Evolutionary conservation across 108 stramenopile genomes (phyloP).

Genomic region (Skeletonema menzelii): DNA sequence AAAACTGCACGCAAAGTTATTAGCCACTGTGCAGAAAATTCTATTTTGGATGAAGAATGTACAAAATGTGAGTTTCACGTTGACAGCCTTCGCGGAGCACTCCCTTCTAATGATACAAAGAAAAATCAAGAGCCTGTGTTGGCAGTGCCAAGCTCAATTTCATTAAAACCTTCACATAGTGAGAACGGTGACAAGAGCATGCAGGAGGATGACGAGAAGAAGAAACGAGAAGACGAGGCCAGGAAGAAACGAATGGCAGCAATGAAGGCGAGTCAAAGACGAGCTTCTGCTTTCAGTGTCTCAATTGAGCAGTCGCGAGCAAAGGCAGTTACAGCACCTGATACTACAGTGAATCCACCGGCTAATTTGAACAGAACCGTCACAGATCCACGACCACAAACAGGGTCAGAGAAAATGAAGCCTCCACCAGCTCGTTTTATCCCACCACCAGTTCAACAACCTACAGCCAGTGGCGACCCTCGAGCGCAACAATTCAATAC

Average conservation of each 20-base stretch:
- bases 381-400: too few species aligned
- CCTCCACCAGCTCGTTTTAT: neutral
- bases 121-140: neutral
- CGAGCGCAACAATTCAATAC: neutral
- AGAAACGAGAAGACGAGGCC: neutral
- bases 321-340: neutral
- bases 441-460: neutral
- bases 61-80: slow-evolving; percentile 13
- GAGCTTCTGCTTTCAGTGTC: slow-evolving; percentile 1
- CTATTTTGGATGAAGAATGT: slow-evolving; percentile 15
- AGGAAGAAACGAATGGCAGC: slow-evolving; percentile 3
- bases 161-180: neutral
- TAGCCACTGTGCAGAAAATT: slow-evolving; percentile 3
- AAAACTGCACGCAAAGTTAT: slow-evolving; percentile 15
- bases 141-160: neutral
- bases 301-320: neutral
- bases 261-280: neutral
- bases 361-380: neutral
- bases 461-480: neutral
- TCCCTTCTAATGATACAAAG: neutral
- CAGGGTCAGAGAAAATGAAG: neutral
- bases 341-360: neutral
- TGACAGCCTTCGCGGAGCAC: slow-evolving; percentile 1
- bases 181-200: neutral
- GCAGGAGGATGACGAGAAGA: neutral